Conservation (phyloP, 2,329 filamentous ascomycete genomes). For the Claviceps digitariae region DNA sequence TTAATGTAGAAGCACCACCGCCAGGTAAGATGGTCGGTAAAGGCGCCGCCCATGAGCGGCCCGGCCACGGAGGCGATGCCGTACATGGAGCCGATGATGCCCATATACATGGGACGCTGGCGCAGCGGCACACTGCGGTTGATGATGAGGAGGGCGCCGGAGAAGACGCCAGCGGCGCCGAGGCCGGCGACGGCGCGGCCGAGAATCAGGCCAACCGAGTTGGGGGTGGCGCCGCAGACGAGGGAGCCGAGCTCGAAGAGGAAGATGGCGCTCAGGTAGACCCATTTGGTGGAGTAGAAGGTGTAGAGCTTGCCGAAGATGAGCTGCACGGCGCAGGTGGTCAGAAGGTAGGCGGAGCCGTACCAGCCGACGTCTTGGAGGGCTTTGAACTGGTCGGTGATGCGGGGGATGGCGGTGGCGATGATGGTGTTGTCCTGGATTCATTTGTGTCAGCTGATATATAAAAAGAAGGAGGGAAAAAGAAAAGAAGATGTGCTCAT, state of each 20-base stretch:
- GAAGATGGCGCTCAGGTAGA: constrained; percentile 13
- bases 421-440: constrained; percentile 24
- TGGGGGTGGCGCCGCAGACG: constrained; percentile 18
- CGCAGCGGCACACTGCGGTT: constrained; percentile 22
- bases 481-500: no score
- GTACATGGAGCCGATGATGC: constrained; percentile 27
- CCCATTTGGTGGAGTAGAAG: constrained; percentile 20
- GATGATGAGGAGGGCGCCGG: constrained; percentile 29
- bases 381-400: constrained; percentile 12
- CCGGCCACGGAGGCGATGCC: constrained; percentile 28
- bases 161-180: constrained; percentile 32
- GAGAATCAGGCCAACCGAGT: constrained; percentile 20
- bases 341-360: constrained; percentile 20
- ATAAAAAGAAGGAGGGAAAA: no score
- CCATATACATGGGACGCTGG: constrained; percentile 22
- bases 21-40: constrained; percentile 24
- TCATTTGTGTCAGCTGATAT: no score
- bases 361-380: constrained; percentile 7
- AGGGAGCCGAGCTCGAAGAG: constrained; percentile 19
- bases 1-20: constrained; percentile 30
- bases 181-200: constrained; percentile 23
- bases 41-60: constrained; percentile 20
- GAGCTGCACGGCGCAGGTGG: constrained; percentile 23
- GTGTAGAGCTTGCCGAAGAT: constrained; percentile 28
- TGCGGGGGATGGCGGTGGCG: constrained; percentile 20